Conservation (phyloP, 2,329 filamentous ascomycete genomes). For the Cordyceps tenuipes region DNA sequence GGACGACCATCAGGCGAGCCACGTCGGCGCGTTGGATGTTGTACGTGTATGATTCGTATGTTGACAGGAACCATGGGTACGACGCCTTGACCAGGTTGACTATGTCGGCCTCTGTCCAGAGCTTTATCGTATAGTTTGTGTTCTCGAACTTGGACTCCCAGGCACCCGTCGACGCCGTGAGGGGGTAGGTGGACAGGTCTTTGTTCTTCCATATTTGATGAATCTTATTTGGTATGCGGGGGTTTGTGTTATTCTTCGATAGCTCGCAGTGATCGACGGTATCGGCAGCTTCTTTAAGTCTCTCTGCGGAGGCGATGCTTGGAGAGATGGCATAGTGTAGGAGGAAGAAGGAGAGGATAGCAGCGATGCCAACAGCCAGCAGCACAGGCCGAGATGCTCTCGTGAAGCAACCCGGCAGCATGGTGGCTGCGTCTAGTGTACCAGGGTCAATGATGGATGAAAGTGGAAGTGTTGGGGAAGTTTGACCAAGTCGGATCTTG, state of each 20-base stretch:
- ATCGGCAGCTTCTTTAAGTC: background rate
- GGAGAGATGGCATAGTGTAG: background rate
- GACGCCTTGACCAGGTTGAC: conserved; percentile 13
- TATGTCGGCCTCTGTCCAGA: conserved; percentile 19
- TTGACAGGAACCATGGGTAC: conserved; percentile 18
- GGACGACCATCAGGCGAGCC: conserved; percentile 17
- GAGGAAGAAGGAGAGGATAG: background rate
- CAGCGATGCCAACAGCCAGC: background rate
- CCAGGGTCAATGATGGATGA: background rate
- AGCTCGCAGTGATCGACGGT: background rate
- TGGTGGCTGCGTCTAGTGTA: background rate
- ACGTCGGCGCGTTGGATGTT: conserved; percentile 20
- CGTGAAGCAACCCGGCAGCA: background rate
- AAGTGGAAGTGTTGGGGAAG: background rate
- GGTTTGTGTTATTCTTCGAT: background rate
- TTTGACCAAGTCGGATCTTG: background rate
- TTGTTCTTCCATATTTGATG: conserved; percentile 20
- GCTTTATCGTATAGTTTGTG: conserved; percentile 17
- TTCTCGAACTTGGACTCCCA: conserved; percentile 16
- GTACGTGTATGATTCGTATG: conserved; percentile 17
- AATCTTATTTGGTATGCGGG: conserved; percentile 14
- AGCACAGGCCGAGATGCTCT: background rate
- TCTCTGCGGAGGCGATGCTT: background rate
- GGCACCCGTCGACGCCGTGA: conserved; percentile 7
- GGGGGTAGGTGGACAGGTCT: conserved; percentile 15